Conservation (phyloP, 805 yeast genomes). For the Hanseniaspora thailandica region DNA sequence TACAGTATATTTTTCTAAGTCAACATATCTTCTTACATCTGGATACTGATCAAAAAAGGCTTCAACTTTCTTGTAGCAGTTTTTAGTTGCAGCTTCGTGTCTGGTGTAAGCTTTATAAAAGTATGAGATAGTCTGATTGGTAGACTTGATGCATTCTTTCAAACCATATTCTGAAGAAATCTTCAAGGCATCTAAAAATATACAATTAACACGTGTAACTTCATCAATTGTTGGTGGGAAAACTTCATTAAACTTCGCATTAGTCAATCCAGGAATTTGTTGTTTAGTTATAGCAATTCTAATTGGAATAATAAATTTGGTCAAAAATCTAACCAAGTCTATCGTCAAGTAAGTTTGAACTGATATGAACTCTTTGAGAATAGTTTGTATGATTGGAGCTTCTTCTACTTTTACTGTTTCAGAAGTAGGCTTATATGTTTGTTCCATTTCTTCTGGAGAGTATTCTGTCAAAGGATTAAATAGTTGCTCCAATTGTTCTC, state of each 20-base stretch:
- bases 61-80: slow-evolving; percentile 37
- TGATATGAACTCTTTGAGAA: slow-evolving; percentile 54
- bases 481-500: slow-evolving; percentile 75
- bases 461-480: slow-evolving; percentile 86
- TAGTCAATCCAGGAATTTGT: slow-evolving; percentile 42
- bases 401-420: slow-evolving; percentile 19
- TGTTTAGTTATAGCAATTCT: slow-evolving; percentile 56
- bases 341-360: slow-evolving; percentile 68
- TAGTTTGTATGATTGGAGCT: slow-evolving; percentile 36
- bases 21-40: slow-evolving; percentile 22
- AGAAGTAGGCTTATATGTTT: slow-evolving; percentile 53
- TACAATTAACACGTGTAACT: slow-evolving; percentile 77
- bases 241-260: slow-evolving; percentile 56
- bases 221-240: slow-evolving; percentile 96
- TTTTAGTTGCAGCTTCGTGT: slow-evolving; percentile 82
- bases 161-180: slow-evolving; percentile 59
- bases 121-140: slow-evolving; percentile 75
- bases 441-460: slow-evolving; percentile 77
- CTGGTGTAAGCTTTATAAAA: slow-evolving; percentile 87
- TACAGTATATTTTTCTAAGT: slow-evolving; percentile 32
- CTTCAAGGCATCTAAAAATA: slow-evolving; percentile 62
- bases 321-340: slow-evolving; percentile 61
- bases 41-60: slow-evolving; percentile 26
- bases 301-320: slow-evolving; percentile 65
- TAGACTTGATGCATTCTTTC: slow-evolving; percentile 63